Percentiles rank a stretch among this genome's conserved stretches.
Evolutionary conservation across 208 protist species (phyloP).

Genomic region (Wallacemonas collosoma): DNA sequence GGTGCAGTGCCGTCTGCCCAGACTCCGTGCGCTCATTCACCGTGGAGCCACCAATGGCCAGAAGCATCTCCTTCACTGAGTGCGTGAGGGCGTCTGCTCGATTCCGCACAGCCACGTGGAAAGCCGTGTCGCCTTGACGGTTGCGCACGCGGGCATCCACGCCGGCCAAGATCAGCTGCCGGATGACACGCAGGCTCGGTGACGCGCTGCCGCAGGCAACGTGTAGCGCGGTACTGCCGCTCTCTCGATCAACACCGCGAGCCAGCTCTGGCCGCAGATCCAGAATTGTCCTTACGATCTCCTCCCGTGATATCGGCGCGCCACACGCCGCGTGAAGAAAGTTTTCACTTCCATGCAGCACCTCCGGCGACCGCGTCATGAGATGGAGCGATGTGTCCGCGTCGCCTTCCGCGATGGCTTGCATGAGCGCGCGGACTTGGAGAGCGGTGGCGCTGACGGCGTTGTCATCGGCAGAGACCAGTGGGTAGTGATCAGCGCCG

Average conservation of each 20-base stretch:
- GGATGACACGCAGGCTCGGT: slow-evolving; percentile 29
- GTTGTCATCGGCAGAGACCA: not conserved
- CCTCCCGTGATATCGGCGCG: not conserved
- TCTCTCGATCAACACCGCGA: slow-evolving; percentile 34
- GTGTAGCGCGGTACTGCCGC: slow-evolving; percentile 49
- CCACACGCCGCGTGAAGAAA: slow-evolving; percentile 44
- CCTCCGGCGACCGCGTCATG: slow-evolving; percentile 23
- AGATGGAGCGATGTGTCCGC: slow-evolving; percentile 27
- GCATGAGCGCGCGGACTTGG: slow-evolving; percentile 27
- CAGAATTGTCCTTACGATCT: slow-evolving; percentile 34
- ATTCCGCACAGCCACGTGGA: slow-evolving; percentile 52
- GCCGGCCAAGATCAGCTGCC: slow-evolving; percentile 29
- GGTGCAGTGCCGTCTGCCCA: slow-evolving; percentile 42
- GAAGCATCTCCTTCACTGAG: slow-evolving; percentile 39
- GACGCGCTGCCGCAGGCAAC: slow-evolving; percentile 32
- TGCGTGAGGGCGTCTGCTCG: slow-evolving; percentile 18
- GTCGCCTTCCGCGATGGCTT: slow-evolving; percentile 40
- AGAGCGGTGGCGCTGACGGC: slow-evolving; percentile 5
- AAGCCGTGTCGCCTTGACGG: slow-evolving; percentile 34
- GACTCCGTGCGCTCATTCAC: slow-evolving; percentile 42
- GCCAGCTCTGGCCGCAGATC: slow-evolving; percentile 35
- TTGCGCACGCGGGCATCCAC: slow-evolving; percentile 20
- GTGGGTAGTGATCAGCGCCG: slow-evolving; percentile 5
- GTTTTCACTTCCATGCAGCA: slow-evolving; percentile 36
- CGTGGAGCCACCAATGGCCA: slow-evolving; percentile 24